These are phyloP conservation scores for Neofusicoccum cordaticola DNA, from an alignment of 2,329 filamentous ascomycete genomes.

Conservation along the genomic window DNA sequence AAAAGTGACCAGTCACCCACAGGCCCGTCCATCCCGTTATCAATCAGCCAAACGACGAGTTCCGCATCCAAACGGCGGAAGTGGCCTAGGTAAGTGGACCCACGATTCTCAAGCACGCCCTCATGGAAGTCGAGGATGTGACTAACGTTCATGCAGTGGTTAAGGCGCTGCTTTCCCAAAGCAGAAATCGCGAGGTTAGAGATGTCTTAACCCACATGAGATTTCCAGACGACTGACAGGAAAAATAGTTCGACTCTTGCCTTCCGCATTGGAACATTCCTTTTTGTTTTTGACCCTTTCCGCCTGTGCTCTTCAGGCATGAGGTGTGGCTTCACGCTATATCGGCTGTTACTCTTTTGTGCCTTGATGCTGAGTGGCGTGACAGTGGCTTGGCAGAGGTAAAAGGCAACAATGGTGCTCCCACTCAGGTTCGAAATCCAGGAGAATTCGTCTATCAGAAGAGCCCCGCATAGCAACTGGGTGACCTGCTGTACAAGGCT, in stretches of 20 bases:
- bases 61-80: not conserved
- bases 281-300: not conserved
- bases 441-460: too few species aligned
- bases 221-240: slow-evolving; percentile 22
- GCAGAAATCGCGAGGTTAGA: slow-evolving; percentile 17
- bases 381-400: too few species aligned
- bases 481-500: too few species aligned
- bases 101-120: not conserved
- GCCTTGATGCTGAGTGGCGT: too few species aligned
- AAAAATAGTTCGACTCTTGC: slow-evolving; percentile 32
- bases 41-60: not conserved
- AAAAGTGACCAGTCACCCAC: not conserved
- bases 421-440: too few species aligned
- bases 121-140: too few species aligned
- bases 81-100: slow-evolving; percentile 1
- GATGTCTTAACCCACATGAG: not conserved
- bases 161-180: slow-evolving; percentile 40
- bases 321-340: too few species aligned
- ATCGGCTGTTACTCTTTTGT: too few species aligned
- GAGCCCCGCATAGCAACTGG: too few species aligned
- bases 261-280: slow-evolving; percentile 14
- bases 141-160: slow-evolving; percentile 30
- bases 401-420: too few species aligned
- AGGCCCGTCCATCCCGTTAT: not conserved
- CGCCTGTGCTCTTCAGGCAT: too few species aligned